phyloP scores from a whole-genome alignment of 352 stramenopile species.

The Globisporangium megalacanthum region DNA sequence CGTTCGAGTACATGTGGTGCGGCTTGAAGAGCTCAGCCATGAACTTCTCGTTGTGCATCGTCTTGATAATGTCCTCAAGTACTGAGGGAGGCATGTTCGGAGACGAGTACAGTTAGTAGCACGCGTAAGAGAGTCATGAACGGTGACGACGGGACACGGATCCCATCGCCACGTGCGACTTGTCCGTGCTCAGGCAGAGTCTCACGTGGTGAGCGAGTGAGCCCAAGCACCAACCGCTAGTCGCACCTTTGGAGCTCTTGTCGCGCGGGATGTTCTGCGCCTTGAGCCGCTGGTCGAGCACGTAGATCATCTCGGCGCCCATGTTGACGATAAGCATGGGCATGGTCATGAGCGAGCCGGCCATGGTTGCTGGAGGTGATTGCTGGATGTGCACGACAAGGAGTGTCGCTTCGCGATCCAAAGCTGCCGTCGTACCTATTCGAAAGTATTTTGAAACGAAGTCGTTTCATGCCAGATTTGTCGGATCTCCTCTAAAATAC shows the following conservation, averaged over 20 bases:
- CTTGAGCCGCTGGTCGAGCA: conserved; percentile 89
- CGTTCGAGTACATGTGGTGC: conserved; percentile 88
- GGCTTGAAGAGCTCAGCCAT: conserved; percentile 91
- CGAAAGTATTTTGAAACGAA: too few relatives aligned
- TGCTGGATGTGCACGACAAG: too few relatives aligned
- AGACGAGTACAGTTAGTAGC: too few relatives aligned
- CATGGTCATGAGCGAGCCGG: conserved; percentile 80
- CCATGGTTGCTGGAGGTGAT: conserved; percentile 19
- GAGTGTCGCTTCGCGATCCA: too few relatives aligned
- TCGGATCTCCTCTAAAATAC: too few relatives aligned
- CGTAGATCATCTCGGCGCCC: conserved; percentile 93
- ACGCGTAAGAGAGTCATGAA: too few relatives aligned
- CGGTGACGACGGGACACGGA: too few relatives aligned
- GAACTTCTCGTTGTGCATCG: conserved; percentile 92
- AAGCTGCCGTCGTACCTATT: too few relatives aligned
- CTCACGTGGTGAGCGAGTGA: not conserved
- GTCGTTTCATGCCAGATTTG: too few relatives aligned
- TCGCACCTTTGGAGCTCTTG: conserved; percentile 79
- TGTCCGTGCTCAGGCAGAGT: not conserved
- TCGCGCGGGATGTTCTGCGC: conserved; percentile 87
- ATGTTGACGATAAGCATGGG: conserved; percentile 93
- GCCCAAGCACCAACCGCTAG: too few relatives aligned
- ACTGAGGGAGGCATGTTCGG: conserved; percentile 30
- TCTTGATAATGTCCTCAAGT: conserved; percentile 89
- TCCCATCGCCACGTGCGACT: too few relatives aligned